Conservation (phyloP, 257 asterid species). For the Penstemon newberryi region DNA sequence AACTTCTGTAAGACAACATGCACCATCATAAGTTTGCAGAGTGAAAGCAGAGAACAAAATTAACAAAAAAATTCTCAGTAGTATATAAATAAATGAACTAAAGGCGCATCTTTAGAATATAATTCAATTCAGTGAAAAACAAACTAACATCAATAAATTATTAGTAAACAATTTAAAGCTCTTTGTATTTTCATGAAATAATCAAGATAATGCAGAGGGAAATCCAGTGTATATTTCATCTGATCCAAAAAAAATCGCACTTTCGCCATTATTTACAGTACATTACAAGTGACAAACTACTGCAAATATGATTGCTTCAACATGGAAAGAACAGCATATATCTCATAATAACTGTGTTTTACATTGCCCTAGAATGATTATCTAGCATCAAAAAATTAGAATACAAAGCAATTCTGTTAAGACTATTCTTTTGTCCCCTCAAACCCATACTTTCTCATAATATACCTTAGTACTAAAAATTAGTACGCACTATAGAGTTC, state of each 20-base stretch:
- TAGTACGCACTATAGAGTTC: not conserved
- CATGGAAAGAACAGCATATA: slow-evolving; percentile 17
- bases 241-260: slow-evolving; percentile 19
- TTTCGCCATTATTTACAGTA: slow-evolving; percentile 1
- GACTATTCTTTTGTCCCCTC: slow-evolving; percentile 6
- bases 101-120: not conserved
- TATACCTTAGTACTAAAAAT: not conserved
- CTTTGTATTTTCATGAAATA: not conserved
- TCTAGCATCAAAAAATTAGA: slow-evolving; percentile 5
- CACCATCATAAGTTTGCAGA: slow-evolving; percentile 20
- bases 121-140: slow-evolving; percentile 1
- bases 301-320: slow-evolving; percentile 6
- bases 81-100: not conserved
- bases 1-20: slow-evolving; percentile 38
- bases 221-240: not conserved
- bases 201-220: slow-evolving; percentile 11
- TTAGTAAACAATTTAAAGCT: not conserved
- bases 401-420: slow-evolving; percentile 5
- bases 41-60: not conserved
- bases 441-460: slow-evolving; percentile 24
- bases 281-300: slow-evolving; percentile 11
- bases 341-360: slow-evolving; percentile 9
- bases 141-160: not conserved
- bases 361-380: slow-evolving; percentile 21
- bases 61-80: not conserved